Percentiles rank a stretch among this genome's conserved stretches.
Conservation (phyloP, 2,329 filamentous ascomycete species). For the Alternaria arbusti region DNA sequence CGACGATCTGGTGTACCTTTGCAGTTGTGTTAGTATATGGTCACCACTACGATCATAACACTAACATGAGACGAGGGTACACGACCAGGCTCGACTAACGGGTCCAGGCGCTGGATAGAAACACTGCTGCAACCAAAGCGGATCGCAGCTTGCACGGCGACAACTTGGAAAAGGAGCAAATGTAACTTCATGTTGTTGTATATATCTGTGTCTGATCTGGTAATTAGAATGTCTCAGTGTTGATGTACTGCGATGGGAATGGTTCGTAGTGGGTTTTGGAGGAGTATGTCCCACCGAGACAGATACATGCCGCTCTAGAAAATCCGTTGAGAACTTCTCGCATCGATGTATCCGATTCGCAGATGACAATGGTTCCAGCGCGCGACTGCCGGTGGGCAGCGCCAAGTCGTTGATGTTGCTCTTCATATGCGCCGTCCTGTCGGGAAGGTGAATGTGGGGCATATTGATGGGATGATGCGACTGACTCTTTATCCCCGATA, state of each 20-base stretch:
- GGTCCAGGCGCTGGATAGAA: constrained; percentile 30
- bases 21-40: background rate
- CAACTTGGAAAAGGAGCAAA: constrained; percentile 55
- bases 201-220: background rate
- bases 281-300: background rate
- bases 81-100: constrained; percentile 33
- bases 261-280: background rate
- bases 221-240: background rate
- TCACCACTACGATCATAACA: background rate
- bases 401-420: background rate
- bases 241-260: background rate
- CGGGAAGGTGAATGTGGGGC: background rate
- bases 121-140: constrained; percentile 30
- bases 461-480: background rate
- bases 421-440: background rate
- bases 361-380: background rate
- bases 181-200: background rate
- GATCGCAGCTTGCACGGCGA: constrained; percentile 17
- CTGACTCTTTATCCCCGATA: background rate
- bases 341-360: background rate
- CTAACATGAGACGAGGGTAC: constrained; percentile 29
- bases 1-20: constrained; percentile 24
- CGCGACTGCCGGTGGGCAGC: background rate
- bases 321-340: background rate
- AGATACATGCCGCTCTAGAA: background rate